Percentiles rank a stretch among this genome's conserved stretches.
Evolutionary conservation across 176 grass and related monocot genomes (phyloP).

Genomic region (Avena atlantica): DNA sequence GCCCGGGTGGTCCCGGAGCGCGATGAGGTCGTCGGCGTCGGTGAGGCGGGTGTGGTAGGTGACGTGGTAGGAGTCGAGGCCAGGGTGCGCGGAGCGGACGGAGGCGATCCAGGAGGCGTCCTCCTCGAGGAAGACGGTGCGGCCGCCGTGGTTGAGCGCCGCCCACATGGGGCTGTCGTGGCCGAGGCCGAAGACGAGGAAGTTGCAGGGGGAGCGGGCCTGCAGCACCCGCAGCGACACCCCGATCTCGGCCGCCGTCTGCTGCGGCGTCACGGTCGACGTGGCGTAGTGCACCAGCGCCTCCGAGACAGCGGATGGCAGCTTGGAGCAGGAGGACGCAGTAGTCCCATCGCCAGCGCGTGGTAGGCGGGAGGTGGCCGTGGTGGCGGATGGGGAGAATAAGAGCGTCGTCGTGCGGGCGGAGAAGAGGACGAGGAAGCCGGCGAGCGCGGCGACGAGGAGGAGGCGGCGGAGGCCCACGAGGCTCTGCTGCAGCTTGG

Average conservation of each 20-base stretch:
- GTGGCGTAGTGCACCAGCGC: conserved; percentile 72
- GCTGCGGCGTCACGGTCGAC: conserved; percentile 58
- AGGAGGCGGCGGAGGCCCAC: conserved; percentile 41
- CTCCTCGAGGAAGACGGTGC: conserved; percentile 91
- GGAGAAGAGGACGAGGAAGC: conserved; percentile 43
- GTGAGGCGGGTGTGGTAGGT: conserved; percentile 64
- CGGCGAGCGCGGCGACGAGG: conserved; percentile 40
- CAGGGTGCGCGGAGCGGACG: conserved; percentile 49
- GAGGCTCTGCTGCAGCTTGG: conserved; percentile 44
- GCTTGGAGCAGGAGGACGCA: background rate
- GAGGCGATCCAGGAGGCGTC: conserved; percentile 79
- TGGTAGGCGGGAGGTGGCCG: background rate
- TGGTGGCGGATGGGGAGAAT: background rate
- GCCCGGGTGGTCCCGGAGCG: conserved; percentile 28
- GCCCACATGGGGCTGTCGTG: conserved; percentile 75
- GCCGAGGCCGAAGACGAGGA: conserved; percentile 71
- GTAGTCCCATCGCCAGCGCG: background rate
- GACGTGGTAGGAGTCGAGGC: conserved; percentile 77
- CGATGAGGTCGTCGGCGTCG: conserved; percentile 54
- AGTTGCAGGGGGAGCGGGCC: conserved; percentile 67
- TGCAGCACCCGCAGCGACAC: conserved; percentile 55
- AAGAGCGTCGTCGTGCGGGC: conserved; percentile 23
- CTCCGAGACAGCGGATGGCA: conserved; percentile 47
- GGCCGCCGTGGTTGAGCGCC: conserved; percentile 88
- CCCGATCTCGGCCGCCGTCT: conserved; percentile 57